Conservation (phyloP, 805 yeast species). For the Hermanozyma aechmeae region DNA sequence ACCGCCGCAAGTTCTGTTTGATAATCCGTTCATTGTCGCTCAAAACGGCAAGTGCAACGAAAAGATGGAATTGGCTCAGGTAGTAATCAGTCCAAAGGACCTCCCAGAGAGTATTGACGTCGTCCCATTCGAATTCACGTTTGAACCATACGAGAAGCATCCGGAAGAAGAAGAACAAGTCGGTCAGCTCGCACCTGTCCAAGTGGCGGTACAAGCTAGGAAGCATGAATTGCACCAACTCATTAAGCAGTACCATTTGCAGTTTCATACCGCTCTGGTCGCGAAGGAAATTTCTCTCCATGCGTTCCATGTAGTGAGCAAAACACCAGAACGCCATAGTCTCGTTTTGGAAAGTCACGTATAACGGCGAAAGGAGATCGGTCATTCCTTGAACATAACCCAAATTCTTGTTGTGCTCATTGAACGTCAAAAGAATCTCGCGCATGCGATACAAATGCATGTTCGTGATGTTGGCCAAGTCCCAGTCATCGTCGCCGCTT, state of each 20-base stretch:
- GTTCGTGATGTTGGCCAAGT: slow-evolving; percentile 58
- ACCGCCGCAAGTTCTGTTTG: slow-evolving; percentile 59
- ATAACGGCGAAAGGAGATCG: slow-evolving; percentile 82
- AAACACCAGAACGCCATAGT: slow-evolving; percentile 83
- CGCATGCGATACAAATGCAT: slow-evolving; percentile 65
- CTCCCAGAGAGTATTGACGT: slow-evolving; percentile 83
- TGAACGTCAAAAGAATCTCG: slow-evolving; percentile 77
- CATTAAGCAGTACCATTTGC: slow-evolving; percentile 78
- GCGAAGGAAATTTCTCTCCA: slow-evolving; percentile 89
- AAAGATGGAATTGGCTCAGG: slow-evolving; percentile 80
- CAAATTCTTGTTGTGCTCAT: slow-evolving; percentile 70
- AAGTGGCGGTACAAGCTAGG: slow-evolving; percentile 79
- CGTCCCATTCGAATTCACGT: slow-evolving; percentile 77
- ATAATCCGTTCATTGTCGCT: slow-evolving; percentile 80
- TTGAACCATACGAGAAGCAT: slow-evolving; percentile 95
- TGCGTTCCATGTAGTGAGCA: slow-evolving; percentile 77
- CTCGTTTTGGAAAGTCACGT: slow-evolving; percentile 59
- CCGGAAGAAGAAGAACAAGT: slow-evolving; percentile 87
- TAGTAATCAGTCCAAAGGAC: slow-evolving; percentile 81
- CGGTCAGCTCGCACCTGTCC: slow-evolving; percentile 79
- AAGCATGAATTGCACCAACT: slow-evolving; percentile 80
- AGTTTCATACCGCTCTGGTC: slow-evolving; percentile 90
- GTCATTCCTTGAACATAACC: slow-evolving; percentile 99
- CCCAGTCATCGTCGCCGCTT: slow-evolving; percentile 41
- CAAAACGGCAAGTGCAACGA: slow-evolving; percentile 80